Percentiles rank a stretch among this genome's conserved stretches.
phyloP scores from a whole-genome alignment of 2,329 filamentous ascomycete genomes.

The Pseudogymnoascus sp. region DNA sequence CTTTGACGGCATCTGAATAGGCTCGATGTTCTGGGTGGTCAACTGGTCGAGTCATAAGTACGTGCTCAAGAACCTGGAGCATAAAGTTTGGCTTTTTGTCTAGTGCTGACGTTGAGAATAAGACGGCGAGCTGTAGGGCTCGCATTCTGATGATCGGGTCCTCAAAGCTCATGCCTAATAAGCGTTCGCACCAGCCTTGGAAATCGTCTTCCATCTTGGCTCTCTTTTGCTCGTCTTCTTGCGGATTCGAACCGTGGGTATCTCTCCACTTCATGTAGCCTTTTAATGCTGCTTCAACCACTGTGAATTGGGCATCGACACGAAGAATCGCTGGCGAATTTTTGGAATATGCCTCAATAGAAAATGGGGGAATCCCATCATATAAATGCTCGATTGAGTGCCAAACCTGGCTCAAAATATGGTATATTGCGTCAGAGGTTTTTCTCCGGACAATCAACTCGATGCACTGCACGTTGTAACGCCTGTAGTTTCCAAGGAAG shows the following conservation, averaged over 20 bases:
- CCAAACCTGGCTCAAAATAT: slow-evolving; percentile 77
- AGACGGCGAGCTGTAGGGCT: slow-evolving; percentile 72
- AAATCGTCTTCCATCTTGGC: slow-evolving; percentile 54
- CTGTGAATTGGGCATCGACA: slow-evolving; percentile 81
- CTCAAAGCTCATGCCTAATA: slow-evolving; percentile 66
- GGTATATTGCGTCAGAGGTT: slow-evolving; percentile 74
- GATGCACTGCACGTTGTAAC: slow-evolving; percentile 82
- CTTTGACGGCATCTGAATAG: slow-evolving; percentile 84
- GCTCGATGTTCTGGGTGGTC: slow-evolving; percentile 61
- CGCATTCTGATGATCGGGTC: slow-evolving; percentile 80
- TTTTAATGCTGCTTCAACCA: slow-evolving; percentile 81
- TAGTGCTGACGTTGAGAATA: slow-evolving; percentile 73
- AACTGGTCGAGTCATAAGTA: slow-evolving; percentile 73
- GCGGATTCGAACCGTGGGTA: slow-evolving; percentile 42
- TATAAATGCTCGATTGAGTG: slow-evolving; percentile 68
- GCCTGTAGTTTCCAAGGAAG: slow-evolving; percentile 89
- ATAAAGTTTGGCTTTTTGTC: slow-evolving; percentile 74
- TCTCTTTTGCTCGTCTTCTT: slow-evolving; percentile 44
- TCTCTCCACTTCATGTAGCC: slow-evolving; percentile 76
- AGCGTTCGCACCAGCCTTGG: slow-evolving; percentile 63
- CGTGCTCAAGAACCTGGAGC: slow-evolving; percentile 82
- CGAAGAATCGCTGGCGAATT: slow-evolving; percentile 65
- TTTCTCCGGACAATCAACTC: slow-evolving; percentile 78
- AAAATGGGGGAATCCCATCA: slow-evolving; percentile 58
- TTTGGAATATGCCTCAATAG: slow-evolving; percentile 57